Evolutionary conservation across 139 green algal species (phyloP), one percentile per base, ranked within the genome.

Genomic region (Auxenochlorella pyrenoidosa): DNA sequence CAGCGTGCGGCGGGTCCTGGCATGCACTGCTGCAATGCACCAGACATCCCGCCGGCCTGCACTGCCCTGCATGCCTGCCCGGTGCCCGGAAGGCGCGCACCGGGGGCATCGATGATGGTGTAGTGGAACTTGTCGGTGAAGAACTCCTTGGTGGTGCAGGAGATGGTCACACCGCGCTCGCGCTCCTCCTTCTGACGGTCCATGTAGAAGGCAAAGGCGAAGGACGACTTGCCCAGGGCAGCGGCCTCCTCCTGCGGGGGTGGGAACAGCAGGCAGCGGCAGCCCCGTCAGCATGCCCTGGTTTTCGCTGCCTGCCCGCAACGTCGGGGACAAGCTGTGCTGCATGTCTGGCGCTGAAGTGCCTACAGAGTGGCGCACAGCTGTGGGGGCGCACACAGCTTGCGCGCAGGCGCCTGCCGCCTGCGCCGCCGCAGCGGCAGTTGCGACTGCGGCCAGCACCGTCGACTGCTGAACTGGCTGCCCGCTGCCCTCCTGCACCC

Each of bases 71-170:
- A 73, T 24, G 5, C 65, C 13, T 13, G 15, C 36, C 36, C 16
- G 34, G 12, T 77, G 10, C 30, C 32, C 32, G 24, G 22, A 32
- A 18, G 32, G 1, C 34, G 18, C 89, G 75, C 81, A 95, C 91
- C 95, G 24, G 96, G 96, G 84, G 96, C 96, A 86, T 98, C 96
- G 86, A 98, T 98, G 94, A 99, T 97, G 87, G 98, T 99, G 96
- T 97, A 99, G 96, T 99, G 96, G 91, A 95, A 99, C 82, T 97
- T 99, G 51, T 96, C 94, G 5, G 98, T 99, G 95, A 98, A 98
- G 95, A 99, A 99, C 97, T 99, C 97, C 97, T 98, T 99, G 93
- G 97, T 98, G 83, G 97, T 98, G 95, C 97, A 99, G 79, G 97
- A 93, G 86, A 98, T 98, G 94, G 96, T 98, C 89, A 98, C 95